These are phyloP conservation scores for Sphaerulina musiva DNA, from an alignment of 2,329 filamentous ascomycete genomes.

Conservation along the genomic window DNA sequence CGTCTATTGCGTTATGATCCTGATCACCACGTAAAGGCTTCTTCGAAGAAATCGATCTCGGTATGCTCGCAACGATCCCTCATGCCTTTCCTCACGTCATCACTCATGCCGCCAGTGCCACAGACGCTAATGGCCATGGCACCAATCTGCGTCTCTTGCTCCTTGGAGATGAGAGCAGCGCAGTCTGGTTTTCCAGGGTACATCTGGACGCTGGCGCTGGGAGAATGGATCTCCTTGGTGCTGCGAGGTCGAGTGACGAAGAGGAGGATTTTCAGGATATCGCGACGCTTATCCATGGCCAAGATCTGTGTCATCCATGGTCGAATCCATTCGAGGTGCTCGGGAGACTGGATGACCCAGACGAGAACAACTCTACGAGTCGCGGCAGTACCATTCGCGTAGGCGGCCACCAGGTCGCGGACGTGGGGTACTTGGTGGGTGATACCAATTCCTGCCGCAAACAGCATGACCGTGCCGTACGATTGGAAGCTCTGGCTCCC, in stretches of 20 bases:
- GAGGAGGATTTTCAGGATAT: slow-evolving; percentile 77
- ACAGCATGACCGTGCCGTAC: slow-evolving; percentile 84
- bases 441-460: slow-evolving; percentile 89
- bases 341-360: slow-evolving; percentile 86
- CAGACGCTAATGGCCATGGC: slow-evolving; percentile 84
- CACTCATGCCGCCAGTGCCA: slow-evolving; percentile 65
- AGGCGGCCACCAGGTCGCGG: slow-evolving; percentile 53
- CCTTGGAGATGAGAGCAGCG: slow-evolving; percentile 68
- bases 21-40: slow-evolving; percentile 61
- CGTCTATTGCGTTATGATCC: not conserved
- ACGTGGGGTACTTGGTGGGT: slow-evolving; percentile 91
- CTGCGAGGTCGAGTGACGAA: slow-evolving; percentile 85
- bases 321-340: slow-evolving; percentile 87
- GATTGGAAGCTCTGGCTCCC: slow-evolving; percentile 74
- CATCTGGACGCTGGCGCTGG: slow-evolving; percentile 79
- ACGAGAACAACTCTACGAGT: slow-evolving; percentile 76
- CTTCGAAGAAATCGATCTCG: slow-evolving; percentile 71
- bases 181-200: slow-evolving; percentile 84
- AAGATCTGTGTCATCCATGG: slow-evolving; percentile 87
- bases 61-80: slow-evolving; percentile 57
- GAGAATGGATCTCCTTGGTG: slow-evolving; percentile 71
- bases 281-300: slow-evolving; percentile 69
- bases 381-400: slow-evolving; percentile 66
- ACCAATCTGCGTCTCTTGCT: slow-evolving; percentile 74
- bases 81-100: slow-evolving; percentile 65